phyloP scores from a whole-genome alignment of 768 basidiomycete species.

The Lentinula edodes region DNA sequence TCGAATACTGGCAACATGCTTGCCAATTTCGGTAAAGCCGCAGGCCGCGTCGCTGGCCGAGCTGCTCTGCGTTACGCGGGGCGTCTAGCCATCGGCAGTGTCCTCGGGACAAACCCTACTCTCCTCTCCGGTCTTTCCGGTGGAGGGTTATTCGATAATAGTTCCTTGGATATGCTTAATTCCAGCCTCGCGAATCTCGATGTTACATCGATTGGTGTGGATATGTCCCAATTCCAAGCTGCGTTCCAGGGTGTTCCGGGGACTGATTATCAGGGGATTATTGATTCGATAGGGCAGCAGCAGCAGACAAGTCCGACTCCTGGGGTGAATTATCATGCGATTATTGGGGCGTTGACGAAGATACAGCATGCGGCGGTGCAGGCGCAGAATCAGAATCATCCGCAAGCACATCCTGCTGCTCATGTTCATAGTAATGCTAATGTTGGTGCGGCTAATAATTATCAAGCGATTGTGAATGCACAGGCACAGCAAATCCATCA shows the following conservation, averaged over 20 bases:
- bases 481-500: neutral
- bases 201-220: conserved; percentile 11
- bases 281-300: conserved; percentile 24
- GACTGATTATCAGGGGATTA: conserved; percentile 27
- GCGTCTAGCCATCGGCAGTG: neutral
- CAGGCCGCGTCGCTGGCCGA: neutral
- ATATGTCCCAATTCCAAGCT: conserved; percentile 21
- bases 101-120: neutral
- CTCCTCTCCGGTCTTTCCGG: neutral
- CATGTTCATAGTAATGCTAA: neutral
- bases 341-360: conserved; percentile 15
- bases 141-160: conserved; percentile 4
- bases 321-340: conserved; percentile 14
- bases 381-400: neutral
- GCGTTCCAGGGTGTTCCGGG: conserved; percentile 24
- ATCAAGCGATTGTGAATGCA: neutral
- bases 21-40: neutral
- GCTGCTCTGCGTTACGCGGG: conserved; percentile 1
- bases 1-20: neutral
- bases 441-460: neutral
- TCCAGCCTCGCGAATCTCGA: conserved; percentile 3
- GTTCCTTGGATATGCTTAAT: conserved; percentile 9
- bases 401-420: neutral
- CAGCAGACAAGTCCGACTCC: conserved; percentile 11
- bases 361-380: conserved; percentile 11